These are phyloP conservation scores for Herpetomonas muscarum DNA, from an alignment of 208 protist genomes.

Conservation along the genomic window DNA sequence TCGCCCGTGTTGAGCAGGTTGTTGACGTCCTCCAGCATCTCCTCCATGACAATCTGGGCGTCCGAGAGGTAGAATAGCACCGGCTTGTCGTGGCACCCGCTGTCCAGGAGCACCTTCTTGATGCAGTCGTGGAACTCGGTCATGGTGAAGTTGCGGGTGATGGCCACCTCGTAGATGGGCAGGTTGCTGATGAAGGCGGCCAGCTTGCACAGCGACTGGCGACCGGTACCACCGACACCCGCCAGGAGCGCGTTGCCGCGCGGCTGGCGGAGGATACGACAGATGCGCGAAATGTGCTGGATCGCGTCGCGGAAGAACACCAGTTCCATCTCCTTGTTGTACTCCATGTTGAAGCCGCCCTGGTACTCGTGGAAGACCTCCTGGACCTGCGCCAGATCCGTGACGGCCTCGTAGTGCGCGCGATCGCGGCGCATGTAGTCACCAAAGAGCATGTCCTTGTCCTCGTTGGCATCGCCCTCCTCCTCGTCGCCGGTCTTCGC, in stretches of 20 bases:
- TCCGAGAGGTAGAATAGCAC: slow-evolving; percentile 96
- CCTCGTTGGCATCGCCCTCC: background rate
- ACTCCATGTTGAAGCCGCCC: slow-evolving; percentile 91
- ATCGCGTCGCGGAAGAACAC: slow-evolving; percentile 98
- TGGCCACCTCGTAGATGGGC: slow-evolving; percentile 86
- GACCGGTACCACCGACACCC: slow-evolving; percentile 96
- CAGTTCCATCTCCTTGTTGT: slow-evolving; percentile 88
- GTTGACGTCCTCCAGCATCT: slow-evolving; percentile 98
- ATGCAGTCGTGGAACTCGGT: slow-evolving; percentile 94
- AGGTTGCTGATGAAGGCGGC: slow-evolving; percentile 92
- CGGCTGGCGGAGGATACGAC: slow-evolving; percentile 95
- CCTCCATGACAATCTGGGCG: slow-evolving; percentile 93
- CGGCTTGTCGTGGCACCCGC: slow-evolving; percentile 82
- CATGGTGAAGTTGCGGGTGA: slow-evolving; percentile 91
- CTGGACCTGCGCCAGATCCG: slow-evolving; percentile 42
- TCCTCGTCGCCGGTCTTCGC: slow-evolving; percentile 30
- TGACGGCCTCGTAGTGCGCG: slow-evolving; percentile 74
- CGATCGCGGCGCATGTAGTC: slow-evolving; percentile 92
- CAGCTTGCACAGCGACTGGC: slow-evolving; percentile 94
- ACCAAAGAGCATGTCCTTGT: slow-evolving; percentile 76
- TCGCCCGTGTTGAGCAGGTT: slow-evolving; percentile 97
- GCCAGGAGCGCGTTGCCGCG: slow-evolving; percentile 96
- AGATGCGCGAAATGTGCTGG: slow-evolving; percentile 95
- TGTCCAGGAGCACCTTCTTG: slow-evolving; percentile 82
- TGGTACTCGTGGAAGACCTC: slow-evolving; percentile 82